Evolutionary conservation across 2,329 filamentous ascomycete species (phyloP).

Genomic region (Monosporascus sp.): DNA sequence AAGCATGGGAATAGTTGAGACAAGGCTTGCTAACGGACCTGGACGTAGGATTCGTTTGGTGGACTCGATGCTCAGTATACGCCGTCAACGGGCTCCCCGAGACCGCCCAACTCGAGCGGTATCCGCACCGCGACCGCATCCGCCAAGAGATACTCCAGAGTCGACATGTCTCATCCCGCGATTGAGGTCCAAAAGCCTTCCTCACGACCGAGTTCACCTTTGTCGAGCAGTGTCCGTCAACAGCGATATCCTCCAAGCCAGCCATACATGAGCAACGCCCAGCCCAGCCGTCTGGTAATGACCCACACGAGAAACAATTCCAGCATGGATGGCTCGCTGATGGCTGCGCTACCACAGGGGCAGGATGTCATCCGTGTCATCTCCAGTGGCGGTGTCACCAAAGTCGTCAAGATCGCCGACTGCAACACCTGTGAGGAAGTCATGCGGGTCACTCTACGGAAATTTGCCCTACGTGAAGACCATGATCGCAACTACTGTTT

Average conservation of each 20-base stretch:
- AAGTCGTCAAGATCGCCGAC: conserved; percentile 87
- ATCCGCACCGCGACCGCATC: conserved; percentile 40
- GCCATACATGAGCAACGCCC: conserved; percentile 40
- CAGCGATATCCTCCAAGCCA: conserved; percentile 51
- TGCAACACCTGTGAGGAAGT: conserved; percentile 92
- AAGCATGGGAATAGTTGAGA: not conserved
- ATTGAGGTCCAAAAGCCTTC: conserved; percentile 45
- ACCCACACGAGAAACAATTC: conserved; percentile 74
- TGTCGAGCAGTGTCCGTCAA: conserved; percentile 45
- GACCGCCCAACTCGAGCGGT: conserved; percentile 49
- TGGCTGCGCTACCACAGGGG: conserved; percentile 77
- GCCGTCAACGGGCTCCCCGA: conserved; percentile 60
- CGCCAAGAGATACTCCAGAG: conserved; percentile 60
- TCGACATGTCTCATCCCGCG: conserved; percentile 33
- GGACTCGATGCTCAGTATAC: conserved; percentile 64
- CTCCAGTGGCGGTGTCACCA: conserved; percentile 84
- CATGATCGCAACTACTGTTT: conserved; percentile 96
- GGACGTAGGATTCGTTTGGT: conserved; percentile 70
- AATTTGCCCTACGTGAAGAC: conserved; percentile 82
- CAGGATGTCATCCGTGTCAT: conserved; percentile 91
- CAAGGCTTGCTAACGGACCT: conserved; percentile 11
- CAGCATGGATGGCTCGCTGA: conserved; percentile 80
- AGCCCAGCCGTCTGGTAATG: conserved; percentile 56
- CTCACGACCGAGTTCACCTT: conserved; percentile 68
- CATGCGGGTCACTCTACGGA: conserved; percentile 81